phyloP scores from a whole-genome alignment of 1,284 basidiomycete genomes.

The Cystobasidium pallidum region DNA sequence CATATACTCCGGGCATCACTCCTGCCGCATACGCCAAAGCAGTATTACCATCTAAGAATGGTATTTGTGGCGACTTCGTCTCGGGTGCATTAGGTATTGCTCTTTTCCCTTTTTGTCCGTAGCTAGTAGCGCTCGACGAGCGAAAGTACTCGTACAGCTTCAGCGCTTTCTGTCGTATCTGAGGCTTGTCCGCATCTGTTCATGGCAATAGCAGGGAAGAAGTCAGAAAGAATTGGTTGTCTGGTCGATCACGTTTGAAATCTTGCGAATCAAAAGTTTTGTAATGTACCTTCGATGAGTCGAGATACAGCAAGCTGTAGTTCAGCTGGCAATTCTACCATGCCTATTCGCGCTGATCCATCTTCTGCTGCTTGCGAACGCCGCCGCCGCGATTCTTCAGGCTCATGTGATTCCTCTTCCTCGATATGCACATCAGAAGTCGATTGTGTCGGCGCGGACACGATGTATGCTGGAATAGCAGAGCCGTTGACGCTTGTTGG shows the following conservation, averaged over 20 bases:
- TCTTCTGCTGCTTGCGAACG: slow-evolving; percentile 29
- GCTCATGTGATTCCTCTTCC: neutral
- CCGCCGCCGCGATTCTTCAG: slow-evolving; percentile 5
- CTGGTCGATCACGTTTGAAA: slow-evolving; percentile 3
- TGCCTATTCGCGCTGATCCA: slow-evolving; percentile 43
- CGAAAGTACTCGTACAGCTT: slow-evolving; percentile 47
- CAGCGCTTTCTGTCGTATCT: slow-evolving; percentile 47
- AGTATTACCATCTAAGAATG: slow-evolving; percentile 38
- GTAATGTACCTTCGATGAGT: slow-evolving; percentile 36
- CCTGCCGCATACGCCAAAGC: slow-evolving; percentile 58
- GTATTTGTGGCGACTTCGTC: slow-evolving; percentile 15
- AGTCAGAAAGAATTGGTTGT: neutral
- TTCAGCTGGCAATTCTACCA: slow-evolving; percentile 37
- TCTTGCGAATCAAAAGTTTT: slow-evolving; percentile 11
- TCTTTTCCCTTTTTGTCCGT: slow-evolving; percentile 32
- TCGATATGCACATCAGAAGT: neutral
- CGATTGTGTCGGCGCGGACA: slow-evolving; percentile 8
- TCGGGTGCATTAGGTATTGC: slow-evolving; percentile 7
- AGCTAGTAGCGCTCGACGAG: neutral
- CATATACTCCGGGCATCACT: slow-evolving; percentile 59
- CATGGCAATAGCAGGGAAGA: neutral
- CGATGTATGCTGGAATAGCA: slow-evolving; percentile 25
- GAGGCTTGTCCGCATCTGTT: slow-evolving; percentile 47
- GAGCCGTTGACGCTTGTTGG: neutral
- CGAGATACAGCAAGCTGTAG: slow-evolving; percentile 42